Base-by-base conservation (phyloP, 2,329 filamentous ascomycete species). In the Amylocarpus encephaloides region DNA sequence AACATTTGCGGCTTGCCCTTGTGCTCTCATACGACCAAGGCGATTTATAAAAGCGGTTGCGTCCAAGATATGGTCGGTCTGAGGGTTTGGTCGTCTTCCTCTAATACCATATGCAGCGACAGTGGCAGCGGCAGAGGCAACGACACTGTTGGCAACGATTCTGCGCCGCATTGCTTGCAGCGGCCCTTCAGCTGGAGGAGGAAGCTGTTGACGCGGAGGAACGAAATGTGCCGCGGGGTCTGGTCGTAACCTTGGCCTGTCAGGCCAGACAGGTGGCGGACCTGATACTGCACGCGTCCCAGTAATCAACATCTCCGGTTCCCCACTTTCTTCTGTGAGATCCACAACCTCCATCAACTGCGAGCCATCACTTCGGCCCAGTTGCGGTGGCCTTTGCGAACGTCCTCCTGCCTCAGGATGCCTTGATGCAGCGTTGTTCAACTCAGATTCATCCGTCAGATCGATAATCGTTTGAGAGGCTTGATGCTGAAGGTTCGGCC, bases 241-340 rank as follows among this genome's bases (percentile, higher is more conserved):
- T 22, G 47, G 38, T 32, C 48, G 44, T 41, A 38, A 16, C 16
- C 26, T 29, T 18, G 39, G 29, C 9, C n/a, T 22, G 16, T 40
- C 39, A 51, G 38, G 22, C 22, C 22, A 7, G 7, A 7, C 22
- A 41, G 53, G 45, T 18, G 46, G 49, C 35, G 49, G 55, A 35
- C n/a, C 40, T 26, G 53, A 49, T 46, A 60, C 47, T 59, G 53
- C 12, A 56, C 62, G 43, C 58, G 40, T 47, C 57, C 54, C 44
- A 59, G 60, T 60, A 6, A 69, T 57, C 1, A 67, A 63, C 33
- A 66, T 46, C 5, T 68, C 66, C 19, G 56, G 46, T 12, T 70
- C 68, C 10, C 67, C 66, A 6, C 68, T 69, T 51, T 79, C 75
- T 22, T 66, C 66, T 2, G 77, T 80, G 9, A 80, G 69, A 58